phyloP scores from a whole-genome alignment of 2,329 filamentous ascomycete genomes.

The Botryotinia calthae region DNA sequence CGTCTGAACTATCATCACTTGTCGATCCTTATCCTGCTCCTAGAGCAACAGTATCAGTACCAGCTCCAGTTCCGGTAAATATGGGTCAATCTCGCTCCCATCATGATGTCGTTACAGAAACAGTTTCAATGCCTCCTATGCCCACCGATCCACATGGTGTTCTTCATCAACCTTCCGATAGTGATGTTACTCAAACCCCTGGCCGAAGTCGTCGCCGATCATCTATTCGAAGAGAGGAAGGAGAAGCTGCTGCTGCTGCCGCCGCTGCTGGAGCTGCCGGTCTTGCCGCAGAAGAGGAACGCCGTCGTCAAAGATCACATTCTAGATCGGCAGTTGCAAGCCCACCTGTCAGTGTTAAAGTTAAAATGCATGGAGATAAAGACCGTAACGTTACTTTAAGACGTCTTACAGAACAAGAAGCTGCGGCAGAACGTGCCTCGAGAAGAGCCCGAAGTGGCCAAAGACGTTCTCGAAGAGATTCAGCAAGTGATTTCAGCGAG shows the following conservation, averaged over 20 bases:
- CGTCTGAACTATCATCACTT: slow-evolving; percentile 37
- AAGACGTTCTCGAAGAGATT: slow-evolving; percentile 48
- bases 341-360: slow-evolving; percentile 55
- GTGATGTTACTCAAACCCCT: slow-evolving; percentile 13
- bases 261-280: slow-evolving; percentile 46
- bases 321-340: slow-evolving; percentile 38
- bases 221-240: slow-evolving; percentile 47
- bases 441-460: slow-evolving; percentile 36
- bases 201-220: slow-evolving; percentile 45
- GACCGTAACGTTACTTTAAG: slow-evolving; percentile 61
- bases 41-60: slow-evolving; percentile 42
- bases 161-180: slow-evolving; percentile 35
- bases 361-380: slow-evolving; percentile 59
- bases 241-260: slow-evolving; percentile 46
- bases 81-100: slow-evolving; percentile 41
- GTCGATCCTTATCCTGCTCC: slow-evolving; percentile 39
- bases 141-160: slow-evolving; percentile 52
- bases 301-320: slow-evolving; percentile 32
- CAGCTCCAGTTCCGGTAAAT: slow-evolving; percentile 28
- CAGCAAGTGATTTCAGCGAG: slow-evolving; percentile 56
- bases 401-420: slow-evolving; percentile 59
- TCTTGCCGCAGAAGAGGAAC: slow-evolving; percentile 50
- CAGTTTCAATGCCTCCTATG: slow-evolving; percentile 53
- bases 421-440: slow-evolving; percentile 42
- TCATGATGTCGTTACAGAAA: slow-evolving; percentile 38